Conservation (phyloP, 768 basidiomycete genomes). For the Serendipita sp. region DNA sequence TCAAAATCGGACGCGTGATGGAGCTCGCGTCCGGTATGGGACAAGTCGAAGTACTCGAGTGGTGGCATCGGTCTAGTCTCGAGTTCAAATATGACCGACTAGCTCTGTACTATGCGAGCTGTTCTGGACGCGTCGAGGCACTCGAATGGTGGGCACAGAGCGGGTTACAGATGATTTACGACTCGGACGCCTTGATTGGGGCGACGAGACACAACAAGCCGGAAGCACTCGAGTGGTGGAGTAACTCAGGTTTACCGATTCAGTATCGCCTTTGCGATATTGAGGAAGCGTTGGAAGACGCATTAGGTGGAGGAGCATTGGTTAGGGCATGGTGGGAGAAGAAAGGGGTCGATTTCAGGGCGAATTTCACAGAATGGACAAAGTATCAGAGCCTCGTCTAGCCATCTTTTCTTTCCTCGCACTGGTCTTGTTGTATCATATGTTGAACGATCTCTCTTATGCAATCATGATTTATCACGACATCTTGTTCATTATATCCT, state of each 20-base stretch:
- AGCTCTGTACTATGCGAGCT: constrained; percentile 63
- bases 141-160: constrained; percentile 63
- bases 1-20: constrained; percentile 74
- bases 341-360: constrained; percentile 69
- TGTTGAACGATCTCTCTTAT: too few species aligned
- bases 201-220: constrained; percentile 71
- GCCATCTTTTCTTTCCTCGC: neutral
- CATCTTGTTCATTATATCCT: neutral
- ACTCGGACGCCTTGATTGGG: constrained; percentile 61
- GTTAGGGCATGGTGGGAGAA: constrained; percentile 67
- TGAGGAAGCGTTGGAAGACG: constrained; percentile 80
- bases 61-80: constrained; percentile 69
- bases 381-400: constrained; percentile 37
- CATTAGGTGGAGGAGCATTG: constrained; percentile 60
- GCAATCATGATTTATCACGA: too few species aligned
- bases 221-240: constrained; percentile 81
- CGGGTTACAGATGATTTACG: constrained; percentile 60
- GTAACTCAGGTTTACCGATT: constrained; percentile 56
- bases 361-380: constrained; percentile 79
- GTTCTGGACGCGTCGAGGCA: constrained; percentile 63
- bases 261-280: constrained; percentile 85
- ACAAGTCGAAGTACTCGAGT: constrained; percentile 58
- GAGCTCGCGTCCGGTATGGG: constrained; percentile 72
- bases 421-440: too few species aligned
- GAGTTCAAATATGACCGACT: constrained; percentile 66